phyloP scores from a whole-genome alignment of 2,329 filamentous ascomycete genomes.

The Furcasterigmium furcatum region DNA sequence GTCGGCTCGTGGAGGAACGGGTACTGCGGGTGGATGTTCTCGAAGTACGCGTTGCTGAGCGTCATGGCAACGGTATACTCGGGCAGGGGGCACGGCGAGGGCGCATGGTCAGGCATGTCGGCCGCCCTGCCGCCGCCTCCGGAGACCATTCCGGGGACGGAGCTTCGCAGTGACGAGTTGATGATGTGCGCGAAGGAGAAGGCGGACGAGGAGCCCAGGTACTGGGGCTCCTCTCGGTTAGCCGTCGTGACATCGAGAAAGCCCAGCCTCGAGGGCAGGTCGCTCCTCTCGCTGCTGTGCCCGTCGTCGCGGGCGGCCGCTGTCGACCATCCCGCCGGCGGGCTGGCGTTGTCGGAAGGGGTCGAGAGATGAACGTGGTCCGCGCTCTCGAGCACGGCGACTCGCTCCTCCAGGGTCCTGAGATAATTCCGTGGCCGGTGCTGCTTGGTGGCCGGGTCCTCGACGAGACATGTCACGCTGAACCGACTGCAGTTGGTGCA shows the following conservation, averaged over 20 bases:
- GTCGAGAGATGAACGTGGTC: neutral
- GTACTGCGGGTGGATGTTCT: conserved; percentile 32
- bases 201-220: conserved; percentile 21
- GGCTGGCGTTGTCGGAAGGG: neutral
- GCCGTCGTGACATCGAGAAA: conserved; percentile 12
- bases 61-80: conserved; percentile 1
- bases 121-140: neutral
- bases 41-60: conserved; percentile 27
- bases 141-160: neutral
- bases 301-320: neutral
- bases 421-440: conserved; percentile 25
- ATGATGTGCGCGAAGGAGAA: conserved; percentile 22
- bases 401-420: conserved; percentile 19
- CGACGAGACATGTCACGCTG: conserved; percentile 14
- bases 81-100: conserved; percentile 3
- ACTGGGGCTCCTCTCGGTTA: conserved; percentile 16
- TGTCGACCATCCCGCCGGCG: neutral
- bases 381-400: conserved; percentile 17
- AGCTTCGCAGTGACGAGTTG: neutral
- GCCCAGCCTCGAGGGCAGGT: conserved; percentile 14
- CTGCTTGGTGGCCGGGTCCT: conserved; percentile 20
- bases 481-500: conserved; percentile 3
- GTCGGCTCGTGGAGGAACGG: conserved; percentile 31
- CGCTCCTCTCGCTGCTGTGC: neutral
- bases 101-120: neutral